Percentiles rank a stretch among this genome's conserved stretches.
These are phyloP conservation scores for Strobilomyces echinocephalus DNA, from an alignment of 768 basidiomycete genomes.

Conservation along the genomic window DNA sequence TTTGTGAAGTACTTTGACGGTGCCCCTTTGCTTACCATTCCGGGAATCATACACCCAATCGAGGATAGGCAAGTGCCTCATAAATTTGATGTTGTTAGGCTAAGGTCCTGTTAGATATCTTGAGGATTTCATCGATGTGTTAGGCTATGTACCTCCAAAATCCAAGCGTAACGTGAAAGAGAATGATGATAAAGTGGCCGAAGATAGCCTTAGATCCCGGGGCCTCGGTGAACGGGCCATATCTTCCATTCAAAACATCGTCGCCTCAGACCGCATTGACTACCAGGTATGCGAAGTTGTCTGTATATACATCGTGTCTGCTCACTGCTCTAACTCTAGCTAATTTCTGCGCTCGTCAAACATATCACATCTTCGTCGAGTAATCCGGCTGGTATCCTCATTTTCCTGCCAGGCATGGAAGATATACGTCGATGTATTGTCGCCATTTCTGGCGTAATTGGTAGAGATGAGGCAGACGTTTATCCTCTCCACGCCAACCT, in stretches of 20 bases:
- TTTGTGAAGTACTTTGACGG: conserved; percentile 78
- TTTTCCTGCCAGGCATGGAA: conserved; percentile 89
- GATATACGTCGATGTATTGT: conserved; percentile 81
- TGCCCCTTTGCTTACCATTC: conserved; percentile 79
- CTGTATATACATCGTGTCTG: background rate
- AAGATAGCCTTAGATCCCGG: conserved; percentile 44
- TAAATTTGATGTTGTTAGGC: background rate
- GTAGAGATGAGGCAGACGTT: conserved; percentile 41
- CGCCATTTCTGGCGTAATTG: conserved; percentile 38
- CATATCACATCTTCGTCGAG: conserved; percentile 52
- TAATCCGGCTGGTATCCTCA: conserved; percentile 61
- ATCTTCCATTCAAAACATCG: conserved; percentile 55
- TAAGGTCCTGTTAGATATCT: conserved; percentile 55
- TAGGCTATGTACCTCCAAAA: conserved; percentile 51
- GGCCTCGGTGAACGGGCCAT: conserved; percentile 51
- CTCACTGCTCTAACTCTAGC: conserved; percentile 30
- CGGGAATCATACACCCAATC: conserved; percentile 77
- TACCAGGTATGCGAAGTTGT: conserved; percentile 46
- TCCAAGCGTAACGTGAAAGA: conserved; percentile 30
- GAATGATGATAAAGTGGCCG: conserved; percentile 36
- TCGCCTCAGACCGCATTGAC: conserved; percentile 63
- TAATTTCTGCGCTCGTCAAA: conserved; percentile 62
- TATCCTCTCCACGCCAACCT: conserved; percentile 89
- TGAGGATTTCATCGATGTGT: conserved; percentile 64
- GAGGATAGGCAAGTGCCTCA: conserved; percentile 55